phyloP scores from a whole-genome alignment of 208 protist species.

The Trypanosoma lewisi region DNA sequence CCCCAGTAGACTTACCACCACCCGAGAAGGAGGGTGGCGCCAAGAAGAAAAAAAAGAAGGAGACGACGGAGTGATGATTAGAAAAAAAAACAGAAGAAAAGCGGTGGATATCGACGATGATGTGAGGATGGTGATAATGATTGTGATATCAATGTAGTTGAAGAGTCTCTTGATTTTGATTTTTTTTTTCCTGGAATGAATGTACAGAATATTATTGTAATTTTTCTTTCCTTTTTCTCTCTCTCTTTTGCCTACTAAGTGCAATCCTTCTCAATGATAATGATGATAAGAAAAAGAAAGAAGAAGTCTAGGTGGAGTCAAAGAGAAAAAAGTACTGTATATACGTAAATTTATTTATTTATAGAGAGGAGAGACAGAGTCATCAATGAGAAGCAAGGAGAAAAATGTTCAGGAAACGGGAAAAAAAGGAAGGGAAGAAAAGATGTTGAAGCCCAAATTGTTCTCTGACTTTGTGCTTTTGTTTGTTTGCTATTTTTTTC shows the following conservation, averaged over 20 bases:
- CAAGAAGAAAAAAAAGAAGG: constrained; percentile 22
- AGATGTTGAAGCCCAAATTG: too few relatives aligned
- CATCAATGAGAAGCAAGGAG: too few relatives aligned
- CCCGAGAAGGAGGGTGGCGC: constrained; percentile 41
- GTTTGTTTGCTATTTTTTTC: too few relatives aligned
- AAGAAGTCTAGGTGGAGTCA: background rate
- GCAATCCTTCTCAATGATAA: too few relatives aligned
- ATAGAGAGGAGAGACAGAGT: too few relatives aligned
- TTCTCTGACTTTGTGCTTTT: too few relatives aligned
- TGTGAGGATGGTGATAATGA: background rate
- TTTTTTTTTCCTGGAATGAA: constrained; percentile 8
- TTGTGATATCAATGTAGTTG: constrained; percentile 4
- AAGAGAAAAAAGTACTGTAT: background rate
- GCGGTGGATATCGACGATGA: background rate
- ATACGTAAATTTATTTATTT: background rate
- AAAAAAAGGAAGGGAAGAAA: too few relatives aligned
- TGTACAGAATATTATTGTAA: too few relatives aligned
- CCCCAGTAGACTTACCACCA: constrained; percentile 64
- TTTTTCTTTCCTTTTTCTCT: too few relatives aligned
- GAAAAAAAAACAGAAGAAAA: background rate
- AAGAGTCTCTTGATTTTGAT: background rate
- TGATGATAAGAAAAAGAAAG: background rate
- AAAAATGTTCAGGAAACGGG: too few relatives aligned
- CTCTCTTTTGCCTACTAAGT: too few relatives aligned
- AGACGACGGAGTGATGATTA: background rate